Percentiles rank a stretch among this genome's conserved stretches.
Evolutionary conservation across 805 yeast species (phyloP).

Genomic region (Sugiyamaella mastotermitis): DNA sequence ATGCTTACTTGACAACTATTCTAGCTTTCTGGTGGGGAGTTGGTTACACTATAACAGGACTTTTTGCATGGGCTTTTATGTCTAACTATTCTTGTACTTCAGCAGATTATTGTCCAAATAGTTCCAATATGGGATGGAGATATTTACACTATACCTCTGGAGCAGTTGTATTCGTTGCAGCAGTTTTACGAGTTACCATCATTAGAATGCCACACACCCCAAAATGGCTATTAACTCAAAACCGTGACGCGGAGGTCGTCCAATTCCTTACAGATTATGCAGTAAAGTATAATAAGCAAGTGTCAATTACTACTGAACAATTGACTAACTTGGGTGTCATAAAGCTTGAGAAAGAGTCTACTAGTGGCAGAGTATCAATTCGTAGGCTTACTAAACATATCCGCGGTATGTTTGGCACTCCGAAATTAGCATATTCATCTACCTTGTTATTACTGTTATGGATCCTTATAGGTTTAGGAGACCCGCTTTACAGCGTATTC

Average conservation of each 20-base stretch:
- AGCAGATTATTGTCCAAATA: conserved; percentile 38
- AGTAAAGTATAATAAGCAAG: conserved; percentile 36
- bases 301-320: conserved; percentile 42
- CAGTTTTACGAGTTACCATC: conserved; percentile 42
- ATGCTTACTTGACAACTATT: conserved; percentile 46
- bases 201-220: conserved; percentile 50
- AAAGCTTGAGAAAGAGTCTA: conserved; percentile 21
- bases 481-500: conserved; percentile 51
- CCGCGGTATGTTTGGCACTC: conserved; percentile 41
- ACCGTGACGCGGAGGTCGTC: conserved; percentile 41
- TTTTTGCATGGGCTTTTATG: conserved; percentile 53
- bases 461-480: conserved; percentile 53
- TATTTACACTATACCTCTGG: conserved; percentile 50
- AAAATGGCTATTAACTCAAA: conserved; percentile 29
- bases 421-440: conserved; percentile 38
- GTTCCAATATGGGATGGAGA: conserved; percentile 55
- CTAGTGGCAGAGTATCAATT: too few species aligned
- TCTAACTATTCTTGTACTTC: conserved; percentile 44
- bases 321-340: conserved; percentile 41
- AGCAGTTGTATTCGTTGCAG: conserved; percentile 44
- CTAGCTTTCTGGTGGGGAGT: conserved; percentile 59
- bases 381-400: conserved; percentile 24
- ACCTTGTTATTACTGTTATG: conserved; percentile 44
- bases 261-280: conserved; percentile 41
- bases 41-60: conserved; percentile 49